Conservation (phyloP, 2,329 filamentous ascomycete species). For the Neocucurbitaria cava region DNA sequence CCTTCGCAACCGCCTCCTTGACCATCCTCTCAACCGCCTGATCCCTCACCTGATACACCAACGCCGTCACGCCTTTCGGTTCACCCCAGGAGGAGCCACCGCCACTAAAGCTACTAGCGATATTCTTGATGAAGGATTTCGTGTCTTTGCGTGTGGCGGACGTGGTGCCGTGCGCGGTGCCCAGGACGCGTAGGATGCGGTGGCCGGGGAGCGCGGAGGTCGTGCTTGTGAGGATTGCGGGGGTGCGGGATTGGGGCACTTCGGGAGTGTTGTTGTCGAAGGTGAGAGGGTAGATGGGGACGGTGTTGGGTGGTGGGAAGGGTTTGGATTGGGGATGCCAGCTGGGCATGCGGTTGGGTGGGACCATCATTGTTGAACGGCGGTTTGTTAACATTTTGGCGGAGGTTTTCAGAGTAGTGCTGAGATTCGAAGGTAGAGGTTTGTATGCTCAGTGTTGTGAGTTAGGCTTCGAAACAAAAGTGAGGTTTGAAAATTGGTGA, state of each 20-base stretch:
- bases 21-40: conserved; percentile 45
- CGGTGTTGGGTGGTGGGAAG: conserved; percentile 13
- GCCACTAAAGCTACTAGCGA: conserved; percentile 23
- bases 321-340: conserved; percentile 34
- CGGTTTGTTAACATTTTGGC: conserved; percentile 45
- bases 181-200: conserved; percentile 32
- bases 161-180: conserved; percentile 42
- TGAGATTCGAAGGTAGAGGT: background rate
- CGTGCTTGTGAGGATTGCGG: conserved; percentile 39
- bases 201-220: conserved; percentile 37
- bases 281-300: conserved; percentile 5
- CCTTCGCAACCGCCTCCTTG: conserved; percentile 39
- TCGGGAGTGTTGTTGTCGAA: conserved; percentile 39
- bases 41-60: conserved; percentile 43
- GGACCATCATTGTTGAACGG: conserved; percentile 45
- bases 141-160: conserved; percentile 43
- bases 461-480: background rate
- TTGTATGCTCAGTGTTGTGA: background rate
- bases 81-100: conserved; percentile 42
- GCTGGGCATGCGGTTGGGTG: conserved; percentile 30
- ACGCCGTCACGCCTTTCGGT: conserved; percentile 39
- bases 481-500: background rate
- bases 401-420: background rate
- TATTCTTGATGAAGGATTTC: conserved; percentile 43
- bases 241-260: conserved; percentile 32